phyloP scores from a whole-genome alignment of 495 filamentous ascomycete species.

The Amniculicola lignicola region DNA sequence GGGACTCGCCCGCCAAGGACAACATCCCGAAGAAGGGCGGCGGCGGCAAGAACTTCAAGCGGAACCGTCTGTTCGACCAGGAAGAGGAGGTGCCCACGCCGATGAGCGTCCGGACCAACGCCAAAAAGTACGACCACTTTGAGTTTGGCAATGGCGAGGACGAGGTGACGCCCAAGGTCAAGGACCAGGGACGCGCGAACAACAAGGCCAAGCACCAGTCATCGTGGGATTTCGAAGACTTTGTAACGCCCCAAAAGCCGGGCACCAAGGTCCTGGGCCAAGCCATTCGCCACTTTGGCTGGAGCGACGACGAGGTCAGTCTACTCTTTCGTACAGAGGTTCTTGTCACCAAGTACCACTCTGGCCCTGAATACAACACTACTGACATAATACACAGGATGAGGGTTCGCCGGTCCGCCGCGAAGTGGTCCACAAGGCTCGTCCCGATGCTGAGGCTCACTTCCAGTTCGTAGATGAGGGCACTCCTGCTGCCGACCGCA shows the following conservation, averaged over 20 bases:
- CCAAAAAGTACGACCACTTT: constrained; percentile 82
- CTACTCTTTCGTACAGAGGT: constrained; percentile 18
- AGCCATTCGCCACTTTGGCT: constrained; percentile 68
- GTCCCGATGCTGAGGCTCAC: constrained; percentile 74
- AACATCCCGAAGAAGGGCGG: constrained; percentile 61
- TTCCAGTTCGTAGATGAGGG: constrained; percentile 67
- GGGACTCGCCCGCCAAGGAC: constrained; percentile 47
- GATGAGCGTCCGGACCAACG: constrained; percentile 57
- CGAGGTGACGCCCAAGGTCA: constrained; percentile 33
- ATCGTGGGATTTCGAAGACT: constrained; percentile 83
- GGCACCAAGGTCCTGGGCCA: constrained; percentile 48
- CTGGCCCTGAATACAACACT: not conserved
- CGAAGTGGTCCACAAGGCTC: constrained; percentile 58
- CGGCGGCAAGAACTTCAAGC: constrained; percentile 65
- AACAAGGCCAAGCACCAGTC: constrained; percentile 59
- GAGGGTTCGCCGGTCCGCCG: constrained; percentile 45
- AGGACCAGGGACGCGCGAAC: constrained; percentile 42
- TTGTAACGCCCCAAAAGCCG: constrained; percentile 72
- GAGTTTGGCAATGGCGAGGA: constrained; percentile 67
- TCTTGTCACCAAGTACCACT: too few species aligned
- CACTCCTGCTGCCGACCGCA: constrained; percentile 40
- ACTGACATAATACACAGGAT: constrained; percentile 21
- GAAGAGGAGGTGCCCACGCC: constrained; percentile 44
- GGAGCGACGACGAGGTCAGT: constrained; percentile 59
- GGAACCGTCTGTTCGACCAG: constrained; percentile 67